Conservation (phyloP, 75 land plant species). For the Azolla pinnata region DNA sequence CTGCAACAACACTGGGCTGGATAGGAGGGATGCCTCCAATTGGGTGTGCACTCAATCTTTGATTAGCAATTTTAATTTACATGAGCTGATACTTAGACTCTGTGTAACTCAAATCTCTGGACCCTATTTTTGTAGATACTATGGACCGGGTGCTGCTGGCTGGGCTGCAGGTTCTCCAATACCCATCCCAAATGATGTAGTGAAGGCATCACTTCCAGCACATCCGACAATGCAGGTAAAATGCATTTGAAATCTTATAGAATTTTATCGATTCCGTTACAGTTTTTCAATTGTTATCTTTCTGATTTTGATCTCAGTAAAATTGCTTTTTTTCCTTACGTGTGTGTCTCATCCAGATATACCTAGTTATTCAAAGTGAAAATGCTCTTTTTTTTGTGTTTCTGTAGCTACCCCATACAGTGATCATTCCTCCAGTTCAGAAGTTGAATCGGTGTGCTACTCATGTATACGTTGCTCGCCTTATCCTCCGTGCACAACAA, state of each 20-base stretch:
- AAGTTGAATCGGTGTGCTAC: slow-evolving; percentile 27
- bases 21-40: slow-evolving; percentile 12
- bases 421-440: background rate
- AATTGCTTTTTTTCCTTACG: too few species aligned
- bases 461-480: slow-evolving; percentile 30
- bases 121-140: background rate
- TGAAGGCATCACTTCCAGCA: background rate
- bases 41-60: slow-evolving; percentile 3
- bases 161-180: background rate
- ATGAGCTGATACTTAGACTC: too few species aligned
- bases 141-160: background rate
- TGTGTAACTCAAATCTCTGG: too few species aligned
- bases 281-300: too few species aligned
- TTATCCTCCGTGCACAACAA: slow-evolving; percentile 29
- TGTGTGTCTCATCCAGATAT: too few species aligned
- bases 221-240: background rate
- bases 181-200: background rate
- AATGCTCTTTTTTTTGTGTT: too few species aligned
- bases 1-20: slow-evolving; percentile 18
- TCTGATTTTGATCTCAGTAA: too few species aligned
- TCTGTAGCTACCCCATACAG: slow-evolving; percentile 3
- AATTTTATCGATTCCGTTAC: too few species aligned
- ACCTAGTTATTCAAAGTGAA: too few species aligned
- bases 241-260: too few species aligned
- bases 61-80: too few species aligned